Percentiles rank a stretch among this genome's conserved stretches.
Evolutionary conservation across 805 yeast species (phyloP).

Genomic region (Clavispora phyllophila): DNA sequence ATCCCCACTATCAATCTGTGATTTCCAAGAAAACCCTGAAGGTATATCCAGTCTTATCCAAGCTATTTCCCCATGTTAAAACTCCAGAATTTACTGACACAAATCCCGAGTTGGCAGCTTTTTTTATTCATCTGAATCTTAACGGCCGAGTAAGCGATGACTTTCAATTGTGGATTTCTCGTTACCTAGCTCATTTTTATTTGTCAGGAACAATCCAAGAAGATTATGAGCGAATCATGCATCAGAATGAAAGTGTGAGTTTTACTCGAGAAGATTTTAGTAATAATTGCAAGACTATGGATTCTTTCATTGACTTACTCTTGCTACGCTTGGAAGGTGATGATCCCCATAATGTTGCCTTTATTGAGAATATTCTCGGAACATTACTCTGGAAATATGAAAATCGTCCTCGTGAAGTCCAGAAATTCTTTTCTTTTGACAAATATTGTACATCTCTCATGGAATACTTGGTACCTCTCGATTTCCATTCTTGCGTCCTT

Average conservation of each 20-base stretch:
- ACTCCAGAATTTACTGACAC: neutral
- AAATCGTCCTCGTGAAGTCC: constrained; percentile 12
- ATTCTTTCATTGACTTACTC: constrained; percentile 12
- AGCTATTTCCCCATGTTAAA: neutral
- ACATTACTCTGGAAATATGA: constrained; percentile 27
- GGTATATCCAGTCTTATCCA: neutral
- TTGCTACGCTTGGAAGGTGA: constrained; percentile 10
- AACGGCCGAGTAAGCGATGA: neutral
- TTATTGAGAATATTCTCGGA: constrained; percentile 38
- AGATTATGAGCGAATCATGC: neutral
- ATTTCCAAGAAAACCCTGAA: neutral
- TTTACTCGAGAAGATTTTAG: neutral
- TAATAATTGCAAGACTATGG: constrained; percentile 4
- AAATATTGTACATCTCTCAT: constrained; percentile 9
- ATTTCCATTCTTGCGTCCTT: constrained; percentile 29
- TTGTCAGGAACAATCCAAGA: constrained; percentile 5
- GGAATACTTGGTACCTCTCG: constrained; percentile 26
- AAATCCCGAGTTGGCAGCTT: neutral
- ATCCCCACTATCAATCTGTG: neutral
- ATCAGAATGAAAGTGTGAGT: neutral
- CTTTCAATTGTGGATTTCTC: constrained; percentile 8
- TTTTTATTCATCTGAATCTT: constrained; percentile 2
- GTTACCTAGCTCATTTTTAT: constrained; percentile 11
- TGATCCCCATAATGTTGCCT: constrained; percentile 3
- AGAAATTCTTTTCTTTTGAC: constrained; percentile 20